Evolutionary conservation across 345 rosid genomes (phyloP).

Genomic region (Eucalyptus rudis): DNA sequence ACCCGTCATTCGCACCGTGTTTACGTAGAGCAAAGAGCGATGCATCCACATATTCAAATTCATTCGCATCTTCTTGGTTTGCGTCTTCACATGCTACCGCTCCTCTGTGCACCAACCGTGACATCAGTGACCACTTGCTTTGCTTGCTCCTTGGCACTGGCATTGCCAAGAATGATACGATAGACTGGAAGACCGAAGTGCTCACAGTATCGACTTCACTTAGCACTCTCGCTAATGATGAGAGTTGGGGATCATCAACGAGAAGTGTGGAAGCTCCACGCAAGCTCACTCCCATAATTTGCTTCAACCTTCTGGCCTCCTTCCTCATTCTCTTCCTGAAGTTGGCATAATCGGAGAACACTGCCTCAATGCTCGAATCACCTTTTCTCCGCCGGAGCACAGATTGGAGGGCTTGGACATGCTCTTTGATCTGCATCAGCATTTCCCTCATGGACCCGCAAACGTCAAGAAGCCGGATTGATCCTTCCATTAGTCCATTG

Average conservation of each 20-base stretch:
- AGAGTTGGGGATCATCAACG: conserved; percentile 15
- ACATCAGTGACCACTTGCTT: conserved; percentile 29
- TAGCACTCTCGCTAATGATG: conserved; percentile 21
- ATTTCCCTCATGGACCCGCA: conserved; percentile 45
- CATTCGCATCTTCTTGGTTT: conserved; percentile 20
- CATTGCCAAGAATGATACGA: conserved; percentile 26
- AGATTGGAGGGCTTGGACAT: conserved; percentile 40
- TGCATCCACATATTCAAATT: conserved; percentile 31
- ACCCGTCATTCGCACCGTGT: background rate
- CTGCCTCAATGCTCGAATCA: conserved; percentile 12
- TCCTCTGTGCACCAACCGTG: conserved; percentile 28
- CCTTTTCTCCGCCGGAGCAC: conserved; percentile 45
- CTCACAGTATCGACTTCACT: conserved; percentile 26
- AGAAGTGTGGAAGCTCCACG: background rate
- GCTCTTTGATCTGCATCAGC: conserved; percentile 33
- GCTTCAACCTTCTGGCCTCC: conserved; percentile 24
- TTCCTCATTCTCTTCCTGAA: conserved; percentile 45
- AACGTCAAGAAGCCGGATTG: conserved; percentile 43
- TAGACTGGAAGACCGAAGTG: conserved; percentile 22
- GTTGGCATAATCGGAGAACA: conserved; percentile 1
- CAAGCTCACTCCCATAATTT: background rate
- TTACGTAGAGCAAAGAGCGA: conserved; percentile 1
- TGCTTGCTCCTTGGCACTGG: conserved; percentile 6
- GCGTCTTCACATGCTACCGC: conserved; percentile 9
- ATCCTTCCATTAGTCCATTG: conserved; percentile 46